These are phyloP conservation scores for Mortierella sp. DNA, from an alignment of 371 early-diverging fungal species.

Conservation along the genomic window DNA sequence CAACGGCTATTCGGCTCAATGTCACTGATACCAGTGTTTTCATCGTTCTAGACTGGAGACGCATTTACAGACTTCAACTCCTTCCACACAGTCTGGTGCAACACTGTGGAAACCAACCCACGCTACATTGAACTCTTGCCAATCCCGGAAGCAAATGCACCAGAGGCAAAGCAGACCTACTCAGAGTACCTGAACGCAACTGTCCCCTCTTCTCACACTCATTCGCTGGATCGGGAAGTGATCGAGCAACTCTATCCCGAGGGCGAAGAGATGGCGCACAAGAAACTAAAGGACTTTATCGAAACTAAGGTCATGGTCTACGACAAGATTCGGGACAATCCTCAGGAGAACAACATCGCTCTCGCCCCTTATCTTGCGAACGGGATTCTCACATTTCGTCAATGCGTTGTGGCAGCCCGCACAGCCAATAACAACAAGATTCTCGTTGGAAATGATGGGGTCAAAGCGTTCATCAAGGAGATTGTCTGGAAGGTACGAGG, in stretches of 20 bases:
- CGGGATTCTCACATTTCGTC: conserved; percentile 63
- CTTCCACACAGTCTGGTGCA: conserved; percentile 55
- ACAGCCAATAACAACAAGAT: conserved; percentile 58
- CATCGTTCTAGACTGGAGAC: conserved; percentile 21
- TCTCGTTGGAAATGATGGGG: conserved; percentile 60
- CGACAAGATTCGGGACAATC: conserved; percentile 35
- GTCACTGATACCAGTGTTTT: not conserved
- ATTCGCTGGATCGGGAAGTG: conserved; percentile 25
- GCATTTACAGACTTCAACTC: conserved; percentile 52
- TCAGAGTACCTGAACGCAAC: conserved; percentile 14
- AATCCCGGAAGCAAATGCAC: conserved; percentile 31
- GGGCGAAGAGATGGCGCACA: conserved; percentile 54
- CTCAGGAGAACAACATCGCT: conserved; percentile 25
- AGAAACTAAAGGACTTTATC: conserved; percentile 39
- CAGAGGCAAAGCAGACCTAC: conserved; percentile 23
- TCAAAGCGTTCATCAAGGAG: conserved; percentile 58
- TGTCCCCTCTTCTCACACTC: conserved; percentile 17
- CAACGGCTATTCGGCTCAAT: not conserved
- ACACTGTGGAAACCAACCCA: conserved; percentile 39
- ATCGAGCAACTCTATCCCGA: conserved; percentile 52
- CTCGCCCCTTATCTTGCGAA: conserved; percentile 53
- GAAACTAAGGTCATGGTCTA: conserved; percentile 33
- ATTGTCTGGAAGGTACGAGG: conserved; percentile 63
- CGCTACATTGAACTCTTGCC: conserved; percentile 27
- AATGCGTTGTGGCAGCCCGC: conserved; percentile 59